phyloP scores from a whole-genome alignment of 345 rosid genomes.

The Ceriops zippeliana region DNA sequence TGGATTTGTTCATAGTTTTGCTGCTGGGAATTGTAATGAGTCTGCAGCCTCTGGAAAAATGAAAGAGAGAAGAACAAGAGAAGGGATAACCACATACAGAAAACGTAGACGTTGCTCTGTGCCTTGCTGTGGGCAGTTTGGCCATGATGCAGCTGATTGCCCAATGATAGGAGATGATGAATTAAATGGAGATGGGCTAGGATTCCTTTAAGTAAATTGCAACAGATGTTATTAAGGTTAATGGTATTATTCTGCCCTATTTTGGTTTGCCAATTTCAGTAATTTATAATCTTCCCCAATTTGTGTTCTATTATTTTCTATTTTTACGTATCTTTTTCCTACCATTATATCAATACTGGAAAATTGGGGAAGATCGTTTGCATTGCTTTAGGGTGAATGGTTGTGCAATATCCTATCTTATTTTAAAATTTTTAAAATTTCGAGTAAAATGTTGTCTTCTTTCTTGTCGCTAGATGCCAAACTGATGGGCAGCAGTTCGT shows the following conservation, averaged over 20 bases:
- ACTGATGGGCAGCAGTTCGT: no score
- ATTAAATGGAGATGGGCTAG: conserved; percentile 24
- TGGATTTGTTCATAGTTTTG: conserved; percentile 41
- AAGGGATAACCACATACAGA: conserved; percentile 29
- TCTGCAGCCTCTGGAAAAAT: conserved; percentile 30
- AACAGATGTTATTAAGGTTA: neutral
- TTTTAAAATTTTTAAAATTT: no score
- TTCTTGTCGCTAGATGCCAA: no score
- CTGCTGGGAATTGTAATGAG: conserved; percentile 32
- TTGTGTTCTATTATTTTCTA: neutral
- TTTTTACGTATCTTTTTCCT: neutral
- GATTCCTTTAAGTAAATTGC: conserved; percentile 22
- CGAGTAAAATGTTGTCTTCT: no score
- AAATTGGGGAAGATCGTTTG: neutral
- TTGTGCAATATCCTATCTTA: no score
- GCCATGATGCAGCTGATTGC: conserved; percentile 46
- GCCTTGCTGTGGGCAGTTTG: conserved; percentile 47
- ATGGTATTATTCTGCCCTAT: neutral
- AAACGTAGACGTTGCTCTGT: conserved; percentile 41
- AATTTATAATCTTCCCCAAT: neutral
- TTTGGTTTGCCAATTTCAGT: neutral
- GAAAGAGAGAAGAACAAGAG: conserved; percentile 47
- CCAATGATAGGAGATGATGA: conserved; percentile 35
- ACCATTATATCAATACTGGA: neutral
- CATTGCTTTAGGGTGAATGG: neutral